Base-by-base conservation (phyloP, 2,329 filamentous ascomycete genomes). In the Didymella pinodella region DNA sequence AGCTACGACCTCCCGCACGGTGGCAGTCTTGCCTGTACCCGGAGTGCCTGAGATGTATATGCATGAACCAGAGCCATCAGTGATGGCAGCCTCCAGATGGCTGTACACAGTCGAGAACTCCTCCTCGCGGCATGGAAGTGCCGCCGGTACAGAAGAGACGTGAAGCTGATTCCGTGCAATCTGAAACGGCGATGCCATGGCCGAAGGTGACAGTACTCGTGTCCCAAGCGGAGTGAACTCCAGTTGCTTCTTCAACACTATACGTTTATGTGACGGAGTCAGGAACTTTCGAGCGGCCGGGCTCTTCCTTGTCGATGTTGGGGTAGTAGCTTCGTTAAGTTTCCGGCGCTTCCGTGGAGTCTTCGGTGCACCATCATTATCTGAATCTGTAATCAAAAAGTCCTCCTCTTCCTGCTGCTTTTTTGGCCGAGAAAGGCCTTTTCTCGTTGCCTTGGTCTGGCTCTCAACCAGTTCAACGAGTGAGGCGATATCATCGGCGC, bases 11-110 rank as follows among this genome's bases (percentile, higher is more conserved):
- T 99, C 95, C 47, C 95, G 90, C 10, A 99, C 95, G 0, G 96
- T 99, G 12, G 95, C 95, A 1, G 95, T 99, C 77, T 99, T 99
- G 29, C 95, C 95, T 0, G 95, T 99, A 7, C 96, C 95, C 0
- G 96, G 95, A 0, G 94, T 98, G n/a, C 95, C 95, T 0, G 95
- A 98, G 59, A 99, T 99, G 79, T 99, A 99, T 73, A 99, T 98
- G 76, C 96, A 99, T 29, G 94, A 91, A 14, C 96, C 96, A 2
- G 90, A 91, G 18, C 94, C 95, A 66, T 97, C 94, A 14, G 90
- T 90, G 72, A 99, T 99, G 51, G 96, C 95, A 7, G 92, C 90
- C 73, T 97, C 93, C 32, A 99, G 88, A 75, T 98, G 92, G 4
- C 91, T 91, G 73, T 98, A 97, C 7, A 99, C 95, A 2, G 91